These are phyloP conservation scores for Borealophlyctis nickersoniae DNA, from an alignment of 192 early-diverging fungal genomes.

Conservation along the genomic window DNA sequence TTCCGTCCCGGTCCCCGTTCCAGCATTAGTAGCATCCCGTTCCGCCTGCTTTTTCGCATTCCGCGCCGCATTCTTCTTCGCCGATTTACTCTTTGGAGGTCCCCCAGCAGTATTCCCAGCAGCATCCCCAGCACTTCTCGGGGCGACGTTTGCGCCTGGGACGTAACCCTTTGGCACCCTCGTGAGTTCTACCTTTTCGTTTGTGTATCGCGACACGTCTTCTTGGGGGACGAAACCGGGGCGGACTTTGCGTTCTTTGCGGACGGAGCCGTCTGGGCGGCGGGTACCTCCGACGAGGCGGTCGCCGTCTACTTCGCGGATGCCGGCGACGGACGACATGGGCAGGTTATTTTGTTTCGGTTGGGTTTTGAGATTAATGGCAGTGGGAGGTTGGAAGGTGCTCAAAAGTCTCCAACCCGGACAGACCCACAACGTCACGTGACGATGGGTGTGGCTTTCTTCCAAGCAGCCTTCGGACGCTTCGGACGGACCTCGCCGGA, in stretches of 20 bases:
- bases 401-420: no score
- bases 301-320: slow-evolving; percentile 29
- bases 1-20: slow-evolving; percentile 1
- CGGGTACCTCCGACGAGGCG: slow-evolving; percentile 60
- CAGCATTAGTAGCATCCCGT: background rate
- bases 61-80: slow-evolving; percentile 34
- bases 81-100: slow-evolving; percentile 14
- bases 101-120: background rate
- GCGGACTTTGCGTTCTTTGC: slow-evolving; percentile 68
- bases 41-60: slow-evolving; percentile 26
- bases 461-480: no score
- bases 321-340: background rate
- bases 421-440: no score
- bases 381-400: no score
- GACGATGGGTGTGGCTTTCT: no score
- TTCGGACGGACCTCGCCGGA: no score
- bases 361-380: no score
- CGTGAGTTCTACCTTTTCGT: slow-evolving; percentile 45
- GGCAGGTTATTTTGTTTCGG: background rate
- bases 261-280: slow-evolving; percentile 65
- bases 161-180: slow-evolving; percentile 37
- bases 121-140: background rate
- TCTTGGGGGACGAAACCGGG: slow-evolving; percentile 66
- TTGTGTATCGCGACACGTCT: slow-evolving; percentile 62
- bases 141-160: slow-evolving; percentile 19